A percentile compares a stretch with the other conserved stretches of the same genome.
Evolutionary conservation across 306 rosid genomes (phyloP).

Genomic region (Castanea crenata): DNA sequence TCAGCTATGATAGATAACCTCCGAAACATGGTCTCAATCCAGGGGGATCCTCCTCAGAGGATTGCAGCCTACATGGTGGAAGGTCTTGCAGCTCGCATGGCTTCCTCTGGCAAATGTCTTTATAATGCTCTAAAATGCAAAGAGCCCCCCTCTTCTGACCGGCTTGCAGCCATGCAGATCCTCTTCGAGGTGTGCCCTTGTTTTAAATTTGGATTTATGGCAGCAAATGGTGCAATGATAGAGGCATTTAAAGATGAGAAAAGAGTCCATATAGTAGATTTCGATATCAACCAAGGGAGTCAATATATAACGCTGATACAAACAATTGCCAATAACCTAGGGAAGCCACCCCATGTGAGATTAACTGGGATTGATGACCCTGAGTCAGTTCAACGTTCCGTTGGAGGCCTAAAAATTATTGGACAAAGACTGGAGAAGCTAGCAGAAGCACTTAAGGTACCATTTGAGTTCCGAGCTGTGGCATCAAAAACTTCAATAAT

Average conservation of each 20-base stretch:
- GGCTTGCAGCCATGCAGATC: constrained; percentile 96
- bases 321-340: constrained; percentile 53
- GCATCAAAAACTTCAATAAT: constrained; percentile 64
- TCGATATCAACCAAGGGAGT: constrained; percentile 90
- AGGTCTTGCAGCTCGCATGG: constrained; percentile 91
- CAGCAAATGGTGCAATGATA: constrained; percentile 82
- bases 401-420: constrained; percentile 80
- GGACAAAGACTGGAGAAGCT: constrained; percentile 88
- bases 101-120: constrained; percentile 68
- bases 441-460: constrained; percentile 61
- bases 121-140: constrained; percentile 87
- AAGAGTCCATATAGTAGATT: constrained; percentile 75
- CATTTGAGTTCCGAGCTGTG: constrained; percentile 81
- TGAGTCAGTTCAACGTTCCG: constrained; percentile 79
- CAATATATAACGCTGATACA: constrained; percentile 82
- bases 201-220: constrained; percentile 84
- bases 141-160: constrained; percentile 90
- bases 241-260: constrained; percentile 74
- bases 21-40: constrained; percentile 76
- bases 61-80: constrained; percentile 99
- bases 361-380: constrained; percentile 92
- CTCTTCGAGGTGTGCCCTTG: constrained; percentile 96
- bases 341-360: constrained; percentile 64
- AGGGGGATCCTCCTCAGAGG: constrained; percentile 95
- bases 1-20: constrained; percentile 66